Base-by-base conservation (phyloP, 352 stramenopile genomes). In the Pythium aphanidermatum region DNA sequence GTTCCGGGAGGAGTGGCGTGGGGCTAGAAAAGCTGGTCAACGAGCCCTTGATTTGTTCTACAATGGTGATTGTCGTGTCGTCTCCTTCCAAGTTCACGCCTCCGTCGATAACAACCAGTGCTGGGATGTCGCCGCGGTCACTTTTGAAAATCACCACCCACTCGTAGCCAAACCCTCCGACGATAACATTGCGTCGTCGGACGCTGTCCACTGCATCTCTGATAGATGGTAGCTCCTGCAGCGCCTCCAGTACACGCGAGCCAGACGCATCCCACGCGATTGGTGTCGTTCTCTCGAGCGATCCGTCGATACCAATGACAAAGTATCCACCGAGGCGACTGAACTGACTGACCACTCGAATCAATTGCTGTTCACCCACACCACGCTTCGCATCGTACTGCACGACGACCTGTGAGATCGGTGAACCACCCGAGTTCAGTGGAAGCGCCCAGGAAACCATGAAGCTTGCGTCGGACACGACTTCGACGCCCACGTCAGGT, bases 71-170 rank as follows among this genome's bases (percentile, higher is more conserved):
- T 3, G 62, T 55, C 4, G 60, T 46, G 10, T 68, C 57, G 2
- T 43, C 32, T 4, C 58, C 54, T 16, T 54, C 20, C 6, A 65
- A 30, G 21, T 44, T 32, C 5, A 30, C 10, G 21, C 20, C 29
- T 49, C 32, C 27, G 24, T 55, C 25, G 19, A 39, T 31, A 25
- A 64, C 35, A 7, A 77, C 41, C 13, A 86, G 40, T 1, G 65
- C 53, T 0, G 88, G 52, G 16, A 90, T 70, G 13, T 77, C 78
- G 1, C 80, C 37, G 2, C 46, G 68, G 24, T 79, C 66, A 1
- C 49, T 19, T 10, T 65, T 67, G 35, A 91, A 93, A 10, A 60
- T 72, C 14, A 91, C 60, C 7, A 64, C 55, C 78, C 78, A 93
- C 47, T 86, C 68, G 36, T 77, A 86, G 3, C 77, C 77, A 41